Base-by-base conservation (phyloP, 129 eudicot genomes). In the Rutidosis leptorrhynchoides region DNA sequence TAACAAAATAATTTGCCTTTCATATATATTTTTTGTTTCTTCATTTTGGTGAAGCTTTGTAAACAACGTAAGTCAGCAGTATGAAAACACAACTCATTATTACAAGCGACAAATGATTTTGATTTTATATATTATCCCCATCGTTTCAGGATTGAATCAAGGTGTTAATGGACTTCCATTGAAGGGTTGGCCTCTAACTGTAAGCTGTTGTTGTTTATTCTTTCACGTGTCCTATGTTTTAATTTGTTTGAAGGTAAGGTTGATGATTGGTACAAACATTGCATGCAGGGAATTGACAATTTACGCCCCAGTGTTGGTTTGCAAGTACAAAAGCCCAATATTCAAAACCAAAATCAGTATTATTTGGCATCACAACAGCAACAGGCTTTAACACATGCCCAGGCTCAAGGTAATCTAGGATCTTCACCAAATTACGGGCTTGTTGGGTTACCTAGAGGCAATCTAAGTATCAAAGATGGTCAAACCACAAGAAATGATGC, bases 151-250 rank as follows among this genome's bases (percentile, higher is more conserved):
- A 16, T 64, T 85, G 61, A 85, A 77, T 73, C 90, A 75, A 69
- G 94, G 94, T 22, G 83, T 83, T 26, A 74, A 82, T 61, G 75
- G 94, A 77, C 81, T 89, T 71, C 96, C 96, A 21, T 55, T 89
- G 58, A 85, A 89, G 90, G 96, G 94, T 58, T 89, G 96, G 96
- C 96, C 96, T 64, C 65, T 89, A 46, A 85, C 96, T 24, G 96
- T 89, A 72, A 89, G 96, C 79, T 69, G 21, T 46, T 58, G 40
- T 65, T 49, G 33, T 46, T 29, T 67, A 14, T 53, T 43, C 28
- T 9, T 30, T 19, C 70, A 17, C 58, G 8, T 7, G 27, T 72
- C 27, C 22, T 64, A 62, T 67, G 54, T 69, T 33, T 14, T 37
- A 14, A 26, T 30, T 53, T 55, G 26, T 26, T 24, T 65, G 40